Evolutionary conservation across 225 moss, liverwort and hornwort species (phyloP).

Genomic region (Marchantia polymorpha): DNA sequence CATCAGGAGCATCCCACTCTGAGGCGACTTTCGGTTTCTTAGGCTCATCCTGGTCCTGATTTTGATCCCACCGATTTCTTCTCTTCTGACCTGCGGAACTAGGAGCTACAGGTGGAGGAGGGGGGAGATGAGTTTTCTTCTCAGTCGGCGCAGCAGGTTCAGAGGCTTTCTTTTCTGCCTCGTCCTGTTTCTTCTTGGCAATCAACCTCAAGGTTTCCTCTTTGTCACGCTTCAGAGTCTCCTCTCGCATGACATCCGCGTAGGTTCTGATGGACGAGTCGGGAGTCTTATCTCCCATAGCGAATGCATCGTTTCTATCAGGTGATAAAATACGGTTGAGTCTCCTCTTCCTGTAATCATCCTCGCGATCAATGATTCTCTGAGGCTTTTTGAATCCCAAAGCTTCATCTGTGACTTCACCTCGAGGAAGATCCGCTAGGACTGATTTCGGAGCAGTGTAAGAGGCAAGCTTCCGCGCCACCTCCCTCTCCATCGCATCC

Average conservation of each 20-base stretch:
- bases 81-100: constrained; percentile 69
- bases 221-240: constrained; percentile 60
- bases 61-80: constrained; percentile 96
- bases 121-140: constrained; percentile 27
- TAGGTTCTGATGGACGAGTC: constrained; percentile 82
- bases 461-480: constrained; percentile 73
- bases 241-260: constrained; percentile 93
- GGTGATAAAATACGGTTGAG: constrained; percentile 89
- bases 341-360: constrained; percentile 84
- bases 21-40: constrained; percentile 84
- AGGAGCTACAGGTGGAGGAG: constrained; percentile 40
- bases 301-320: constrained; percentile 89
- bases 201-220: constrained; percentile 86
- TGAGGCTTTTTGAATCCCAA: constrained; percentile 92
- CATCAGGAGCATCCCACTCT: constrained; percentile 97
- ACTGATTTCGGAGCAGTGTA: constrained; percentile 85
- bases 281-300: constrained; percentile 93
- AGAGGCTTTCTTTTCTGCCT: constrained; percentile 69
- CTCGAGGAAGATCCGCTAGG: constrained; percentile 70
- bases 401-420: constrained; percentile 71
- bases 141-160: constrained; percentile 39
- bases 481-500: constrained; percentile 70
- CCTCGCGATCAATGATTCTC: constrained; percentile 93
- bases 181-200: constrained; percentile 88
- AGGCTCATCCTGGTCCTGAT: constrained; percentile 71